Conservation (phyloP, 1,284 basidiomycete species). For the Fomitiporia mediterranea region DNA sequence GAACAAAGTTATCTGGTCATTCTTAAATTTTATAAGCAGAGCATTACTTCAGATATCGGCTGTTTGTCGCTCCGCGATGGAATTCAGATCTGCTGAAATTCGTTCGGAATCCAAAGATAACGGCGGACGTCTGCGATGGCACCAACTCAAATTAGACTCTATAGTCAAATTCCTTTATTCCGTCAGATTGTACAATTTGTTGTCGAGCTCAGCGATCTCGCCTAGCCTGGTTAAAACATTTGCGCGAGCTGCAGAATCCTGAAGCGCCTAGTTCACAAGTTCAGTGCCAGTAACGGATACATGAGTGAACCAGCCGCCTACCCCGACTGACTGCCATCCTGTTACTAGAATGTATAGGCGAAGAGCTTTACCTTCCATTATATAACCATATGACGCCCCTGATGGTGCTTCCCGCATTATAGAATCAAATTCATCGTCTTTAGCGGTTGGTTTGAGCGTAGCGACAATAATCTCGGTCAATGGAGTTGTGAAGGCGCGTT, state of each 20-base stretch:
- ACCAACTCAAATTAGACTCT: too few relatives aligned
- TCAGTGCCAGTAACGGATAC: not conserved
- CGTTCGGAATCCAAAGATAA: too few relatives aligned
- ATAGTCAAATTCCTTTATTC: too few relatives aligned
- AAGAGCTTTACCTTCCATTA: not conserved
- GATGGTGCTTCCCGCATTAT: not conserved
- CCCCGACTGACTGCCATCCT: conserved; percentile 15
- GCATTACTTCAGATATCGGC: too few relatives aligned
- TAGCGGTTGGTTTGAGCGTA: conserved; percentile 6
- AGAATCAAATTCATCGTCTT: not conserved
- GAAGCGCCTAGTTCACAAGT: not conserved
- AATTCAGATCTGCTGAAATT: too few relatives aligned
- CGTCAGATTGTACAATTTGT: conserved; percentile 2
- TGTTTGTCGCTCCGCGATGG: too few relatives aligned
- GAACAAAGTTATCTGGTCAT: too few relatives aligned
- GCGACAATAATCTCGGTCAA: conserved; percentile 14
- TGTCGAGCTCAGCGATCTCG: not conserved
- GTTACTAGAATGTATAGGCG: not conserved
- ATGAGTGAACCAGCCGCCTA: too few relatives aligned
- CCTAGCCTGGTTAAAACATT: not conserved
- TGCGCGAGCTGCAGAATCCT: not conserved
- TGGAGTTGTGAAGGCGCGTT: conserved; percentile 2
- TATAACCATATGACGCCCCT: not conserved
- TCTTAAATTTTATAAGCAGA: too few relatives aligned
- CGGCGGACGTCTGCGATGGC: too few relatives aligned